phyloP scores from a whole-genome alignment of 192 early-diverging fungal species.

The Backusella australiensis region DNA sequence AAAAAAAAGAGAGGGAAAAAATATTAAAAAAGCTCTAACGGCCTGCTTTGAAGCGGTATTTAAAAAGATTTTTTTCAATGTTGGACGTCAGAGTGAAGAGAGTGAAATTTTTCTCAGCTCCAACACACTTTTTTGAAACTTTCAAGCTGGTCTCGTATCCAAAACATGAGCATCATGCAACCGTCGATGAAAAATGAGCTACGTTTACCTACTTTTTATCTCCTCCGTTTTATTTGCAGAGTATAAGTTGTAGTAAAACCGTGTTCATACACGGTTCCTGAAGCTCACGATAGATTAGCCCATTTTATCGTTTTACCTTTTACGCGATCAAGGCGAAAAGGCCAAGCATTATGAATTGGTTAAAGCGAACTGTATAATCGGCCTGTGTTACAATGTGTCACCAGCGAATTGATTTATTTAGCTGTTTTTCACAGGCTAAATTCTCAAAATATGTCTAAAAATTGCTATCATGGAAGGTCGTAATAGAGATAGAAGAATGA shows the following conservation, averaged over 20 bases:
- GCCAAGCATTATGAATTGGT: background rate
- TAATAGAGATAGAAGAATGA: too few relatives aligned
- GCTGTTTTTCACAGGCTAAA: background rate
- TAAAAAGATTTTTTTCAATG: background rate
- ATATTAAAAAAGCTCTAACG: background rate
- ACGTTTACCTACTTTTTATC: background rate
- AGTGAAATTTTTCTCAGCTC: background rate
- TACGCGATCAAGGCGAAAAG: background rate
- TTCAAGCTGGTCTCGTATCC: background rate
- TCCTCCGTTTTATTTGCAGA: background rate
- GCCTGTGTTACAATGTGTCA: background rate
- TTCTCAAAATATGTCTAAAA: background rate
- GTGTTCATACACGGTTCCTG: background rate
- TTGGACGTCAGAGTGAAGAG: background rate
- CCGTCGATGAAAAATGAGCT: background rate
- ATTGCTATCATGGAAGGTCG: too few relatives aligned
- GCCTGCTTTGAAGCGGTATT: background rate
- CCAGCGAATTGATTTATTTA: background rate
- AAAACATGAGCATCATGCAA: background rate
- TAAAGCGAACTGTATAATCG: background rate
- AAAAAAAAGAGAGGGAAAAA: background rate
- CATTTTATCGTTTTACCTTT: background rate
- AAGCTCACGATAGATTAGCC: background rate
- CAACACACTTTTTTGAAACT: background rate
- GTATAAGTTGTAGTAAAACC: too few relatives aligned